A percentile compares a stretch with the other conserved stretches of the same genome.
These are phyloP conservation scores for Biancaea sappan DNA, from an alignment of 306 rosid genomes.

Conservation along the genomic window DNA sequence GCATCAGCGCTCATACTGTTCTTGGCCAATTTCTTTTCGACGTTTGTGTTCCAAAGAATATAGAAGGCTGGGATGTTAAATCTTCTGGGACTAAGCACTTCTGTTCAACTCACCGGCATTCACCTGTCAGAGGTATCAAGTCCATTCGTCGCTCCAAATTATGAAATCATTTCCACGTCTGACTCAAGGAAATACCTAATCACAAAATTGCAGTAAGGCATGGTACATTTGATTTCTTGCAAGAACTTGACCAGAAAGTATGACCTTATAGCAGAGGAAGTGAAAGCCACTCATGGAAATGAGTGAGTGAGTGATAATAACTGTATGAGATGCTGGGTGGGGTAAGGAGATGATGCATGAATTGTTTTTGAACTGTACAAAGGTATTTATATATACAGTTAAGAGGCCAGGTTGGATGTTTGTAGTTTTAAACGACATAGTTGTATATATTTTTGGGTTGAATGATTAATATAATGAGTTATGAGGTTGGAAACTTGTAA, in stretches of 20 bases:
- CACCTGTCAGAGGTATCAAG: constrained; percentile 46
- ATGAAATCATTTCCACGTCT: constrained; percentile 20
- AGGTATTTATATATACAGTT: neutral
- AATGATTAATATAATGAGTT: neutral
- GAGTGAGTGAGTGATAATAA: neutral
- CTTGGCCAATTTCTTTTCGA: constrained; percentile 71
- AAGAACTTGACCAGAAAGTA: neutral
- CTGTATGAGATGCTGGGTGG: neutral
- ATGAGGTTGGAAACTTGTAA: neutral
- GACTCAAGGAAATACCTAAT: constrained; percentile 6
- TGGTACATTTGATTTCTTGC: neutral
- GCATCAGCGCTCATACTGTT: constrained; percentile 66
- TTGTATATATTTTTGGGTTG: neutral
- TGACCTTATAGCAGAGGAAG: neutral
- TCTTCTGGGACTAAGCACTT: constrained; percentile 43
- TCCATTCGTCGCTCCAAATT: constrained; percentile 60
- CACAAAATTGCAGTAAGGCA: neutral
- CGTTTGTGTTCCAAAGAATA: constrained; percentile 72
- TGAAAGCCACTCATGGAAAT: neutral
- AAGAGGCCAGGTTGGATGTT: neutral
- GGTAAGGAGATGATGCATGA: neutral
- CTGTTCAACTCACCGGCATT: constrained; percentile 52
- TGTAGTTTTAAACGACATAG: neutral
- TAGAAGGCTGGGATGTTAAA: constrained; percentile 79
- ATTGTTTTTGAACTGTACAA: constrained; percentile 1